phyloP scores from a whole-genome alignment of 192 early-diverging fungal genomes.

The Phycomyces nitens region DNA sequence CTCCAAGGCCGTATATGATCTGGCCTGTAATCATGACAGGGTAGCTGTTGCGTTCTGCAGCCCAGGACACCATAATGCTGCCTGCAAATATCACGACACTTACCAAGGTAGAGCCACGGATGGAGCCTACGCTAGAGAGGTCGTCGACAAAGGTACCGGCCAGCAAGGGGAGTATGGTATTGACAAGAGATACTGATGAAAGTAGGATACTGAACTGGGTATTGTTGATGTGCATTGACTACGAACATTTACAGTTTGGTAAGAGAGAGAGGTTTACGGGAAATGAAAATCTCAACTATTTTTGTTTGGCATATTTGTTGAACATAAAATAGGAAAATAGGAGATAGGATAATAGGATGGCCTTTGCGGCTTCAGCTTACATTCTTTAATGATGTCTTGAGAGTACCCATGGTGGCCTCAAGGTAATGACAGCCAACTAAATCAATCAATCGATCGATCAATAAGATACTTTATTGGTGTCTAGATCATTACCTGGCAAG shows the following conservation, averaged over 20 bases:
- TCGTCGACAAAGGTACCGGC: constrained; percentile 56
- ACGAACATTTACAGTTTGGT: no score
- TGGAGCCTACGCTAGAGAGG: constrained; percentile 45
- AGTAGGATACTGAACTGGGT: constrained; percentile 61
- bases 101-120: constrained; percentile 46
- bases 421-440: constrained; percentile 23
- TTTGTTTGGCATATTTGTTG: no score
- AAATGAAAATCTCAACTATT: no score
- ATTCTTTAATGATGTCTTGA: constrained; percentile 23
- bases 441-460: constrained; percentile 2
- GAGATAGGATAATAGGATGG: neutral
- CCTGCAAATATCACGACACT: constrained; percentile 54
- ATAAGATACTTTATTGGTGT: neutral
- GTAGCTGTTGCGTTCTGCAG: constrained; percentile 39
- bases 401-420: constrained; percentile 22
- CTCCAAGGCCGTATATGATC: constrained; percentile 62
- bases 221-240: constrained; percentile 59
- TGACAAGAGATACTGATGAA: constrained; percentile 57
- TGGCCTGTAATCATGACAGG: constrained; percentile 54
- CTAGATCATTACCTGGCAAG: constrained; percentile 20
- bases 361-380: neutral
- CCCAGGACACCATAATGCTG: constrained; percentile 45
- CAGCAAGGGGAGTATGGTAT: constrained; percentile 55
- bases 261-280: no score
- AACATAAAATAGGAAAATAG: no score